Evolutionary conservation across 805 yeast species (phyloP), one percentile per base, ranked within the genome.

Genomic region (Ogataea corticis): DNA sequence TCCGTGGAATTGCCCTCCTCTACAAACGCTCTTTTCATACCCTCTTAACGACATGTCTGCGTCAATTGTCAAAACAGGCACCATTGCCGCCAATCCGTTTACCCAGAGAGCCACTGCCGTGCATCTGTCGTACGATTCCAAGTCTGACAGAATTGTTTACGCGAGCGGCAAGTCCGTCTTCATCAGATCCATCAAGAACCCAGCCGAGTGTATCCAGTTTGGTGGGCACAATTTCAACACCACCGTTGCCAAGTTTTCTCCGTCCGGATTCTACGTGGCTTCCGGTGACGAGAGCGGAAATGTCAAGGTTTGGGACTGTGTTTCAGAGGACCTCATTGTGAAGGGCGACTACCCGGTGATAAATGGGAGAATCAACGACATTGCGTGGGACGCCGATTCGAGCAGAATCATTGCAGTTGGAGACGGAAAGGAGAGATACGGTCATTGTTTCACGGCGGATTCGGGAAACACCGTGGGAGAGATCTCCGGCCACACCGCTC

Each of bases 391-490:
- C 64, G 83, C 84, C 21, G 99, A 92, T 59, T 80, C 83, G 38
- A 73, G 82, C 49, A 77, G 99, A 55, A 70, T 94, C 42, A 87
- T 94, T 60, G 96, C 96, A 1, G 98, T 91, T 10, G 99, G 99
- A 44, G 85, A 87, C 55, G 99, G 98, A 40, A 85, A 85, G 54
- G 97, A 90, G 56, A 77, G 86, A 49, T 91, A 80, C 61, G 99
- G 98, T 6, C 96, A 86, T 55, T 90, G 95, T 52, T 88, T 92
- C 64, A 81, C 96, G 7, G 86, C 85, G 78, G 99, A 94, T 61
- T 79, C 96, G 1, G 99, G 99, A 49, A 94, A 94, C 67, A 81
- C 97, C n/a, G 82, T 94, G 35, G 99, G 99, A 44, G 98, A 94
- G 62, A 84, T 92, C 57, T 82, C 90, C 39, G 99, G 99, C 18